A percentile compares a stretch with the other conserved stretches of the same genome.
phyloP scores from a whole-genome alignment of 202 grass and related monocot species.

The Brachypodium distachyon region DNA sequence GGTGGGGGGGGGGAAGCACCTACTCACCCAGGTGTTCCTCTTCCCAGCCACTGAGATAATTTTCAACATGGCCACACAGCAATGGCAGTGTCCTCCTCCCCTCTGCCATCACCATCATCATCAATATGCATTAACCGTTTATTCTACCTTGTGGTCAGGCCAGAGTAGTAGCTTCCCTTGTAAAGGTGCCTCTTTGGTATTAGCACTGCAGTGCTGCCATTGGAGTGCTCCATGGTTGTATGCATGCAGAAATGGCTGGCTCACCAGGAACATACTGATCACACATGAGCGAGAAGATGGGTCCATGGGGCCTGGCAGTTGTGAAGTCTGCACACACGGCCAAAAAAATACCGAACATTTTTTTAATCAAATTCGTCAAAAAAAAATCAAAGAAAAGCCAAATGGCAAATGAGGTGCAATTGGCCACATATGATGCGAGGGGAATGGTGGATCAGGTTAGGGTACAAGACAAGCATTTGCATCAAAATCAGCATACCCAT shows the following conservation, averaged over 20 bases:
- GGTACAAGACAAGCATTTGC: not conserved
- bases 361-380: no score
- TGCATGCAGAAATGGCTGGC: conserved; percentile 2
- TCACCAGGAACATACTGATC: not conserved
- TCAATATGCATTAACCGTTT: not conserved
- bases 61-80: not conserved
- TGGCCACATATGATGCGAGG: not conserved
- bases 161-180: not conserved
- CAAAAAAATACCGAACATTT: no score
- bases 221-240: not conserved
- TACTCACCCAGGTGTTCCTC: conserved; percentile 6
- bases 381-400: no score
- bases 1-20: not conserved
- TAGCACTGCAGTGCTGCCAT: not conserved
- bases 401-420: no score
- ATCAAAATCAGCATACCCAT: not conserved
- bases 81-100: conserved; percentile 1
- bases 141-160: not conserved
- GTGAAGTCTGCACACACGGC: no score
- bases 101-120: conserved; percentile 12
- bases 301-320: not conserved
- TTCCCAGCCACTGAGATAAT: conserved; percentile 3
- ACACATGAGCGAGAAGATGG: not conserved
- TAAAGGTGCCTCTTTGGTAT: conserved; percentile 1
- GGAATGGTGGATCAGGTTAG: not conserved